phyloP scores from a whole-genome alignment of 495 filamentous ascomycete species.

The Pyrenopolyporus hunteri region DNA sequence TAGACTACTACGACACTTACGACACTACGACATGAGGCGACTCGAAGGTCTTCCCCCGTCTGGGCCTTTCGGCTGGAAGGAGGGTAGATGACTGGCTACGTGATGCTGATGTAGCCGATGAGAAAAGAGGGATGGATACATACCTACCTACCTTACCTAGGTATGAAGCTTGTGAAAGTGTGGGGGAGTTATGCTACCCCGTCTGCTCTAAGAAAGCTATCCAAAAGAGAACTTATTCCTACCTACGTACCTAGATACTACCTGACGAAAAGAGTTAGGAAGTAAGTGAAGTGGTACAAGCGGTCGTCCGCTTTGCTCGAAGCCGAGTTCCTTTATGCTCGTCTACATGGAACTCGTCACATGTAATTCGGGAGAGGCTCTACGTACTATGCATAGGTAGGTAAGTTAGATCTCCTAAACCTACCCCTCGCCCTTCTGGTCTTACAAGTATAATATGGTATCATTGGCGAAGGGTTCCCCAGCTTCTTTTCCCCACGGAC shows the following conservation, averaged over 20 bases:
- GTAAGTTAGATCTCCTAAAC: slow-evolving; percentile 18
- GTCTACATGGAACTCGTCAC: slow-evolving; percentile 13
- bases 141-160: slow-evolving; percentile 19
- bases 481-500: slow-evolving; percentile 32
- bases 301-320: slow-evolving; percentile 2
- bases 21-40: slow-evolving; percentile 35
- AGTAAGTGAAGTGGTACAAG: background rate
- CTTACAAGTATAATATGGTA: background rate
- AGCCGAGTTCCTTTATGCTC: slow-evolving; percentile 12
- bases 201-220: slow-evolving; percentile 1
- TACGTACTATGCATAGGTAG: background rate
- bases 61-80: slow-evolving; percentile 42
- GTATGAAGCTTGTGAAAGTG: slow-evolving; percentile 46
- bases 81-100: slow-evolving; percentile 40
- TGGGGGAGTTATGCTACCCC: slow-evolving; percentile 32
- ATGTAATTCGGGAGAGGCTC: slow-evolving; percentile 28
- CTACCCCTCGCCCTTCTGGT: slow-evolving; percentile 7
- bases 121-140: slow-evolving; percentile 17
- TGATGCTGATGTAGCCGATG: slow-evolving; percentile 39
- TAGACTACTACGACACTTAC: too few relatives aligned
- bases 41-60: slow-evolving; percentile 9
- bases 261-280: slow-evolving; percentile 1
- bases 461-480: slow-evolving; percentile 24
- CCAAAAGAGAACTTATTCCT: background rate
- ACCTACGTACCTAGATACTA: too few relatives aligned